phyloP scores from a whole-genome alignment of 1,284 basidiomycete genomes.

The Cutaneotrichosporon arboriforme region DNA sequence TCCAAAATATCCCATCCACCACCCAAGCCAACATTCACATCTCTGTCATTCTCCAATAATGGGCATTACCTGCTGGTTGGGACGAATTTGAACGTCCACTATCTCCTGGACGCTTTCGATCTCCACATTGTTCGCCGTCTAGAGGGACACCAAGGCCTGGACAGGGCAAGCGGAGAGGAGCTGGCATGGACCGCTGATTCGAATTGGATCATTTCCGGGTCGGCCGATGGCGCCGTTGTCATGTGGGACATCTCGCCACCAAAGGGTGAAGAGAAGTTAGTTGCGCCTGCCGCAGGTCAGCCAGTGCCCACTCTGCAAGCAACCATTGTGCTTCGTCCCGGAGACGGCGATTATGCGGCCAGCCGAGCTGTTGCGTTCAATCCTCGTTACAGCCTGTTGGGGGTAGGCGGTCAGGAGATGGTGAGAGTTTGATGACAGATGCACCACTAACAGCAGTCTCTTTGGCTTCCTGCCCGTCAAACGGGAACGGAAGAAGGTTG shows the following conservation, averaged over 20 bases:
- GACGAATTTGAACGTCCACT: conserved; percentile 87
- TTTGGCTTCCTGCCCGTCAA: neutral
- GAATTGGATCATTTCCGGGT: conserved; percentile 68
- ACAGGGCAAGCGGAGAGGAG: conserved; percentile 82
- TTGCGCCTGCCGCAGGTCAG: conserved; percentile 45
- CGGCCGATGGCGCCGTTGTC: conserved; percentile 69
- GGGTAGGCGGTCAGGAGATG: conserved; percentile 74
- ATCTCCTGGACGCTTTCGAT: conserved; percentile 82
- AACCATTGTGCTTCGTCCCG: conserved; percentile 49
- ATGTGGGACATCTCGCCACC: conserved; percentile 65
- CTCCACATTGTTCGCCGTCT: conserved; percentile 74
- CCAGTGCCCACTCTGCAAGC: conserved; percentile 56
- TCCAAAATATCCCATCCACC: conserved; percentile 70
- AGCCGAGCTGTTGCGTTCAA: conserved; percentile 81
- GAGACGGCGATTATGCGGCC: conserved; percentile 65
- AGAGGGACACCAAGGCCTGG: conserved; percentile 72
- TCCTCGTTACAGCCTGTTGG: conserved; percentile 81
- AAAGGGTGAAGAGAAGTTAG: conserved; percentile 9
- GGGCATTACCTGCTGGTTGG: conserved; percentile 87
- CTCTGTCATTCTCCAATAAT: conserved; percentile 80
- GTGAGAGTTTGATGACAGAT: neutral
- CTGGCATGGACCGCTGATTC: conserved; percentile 88
- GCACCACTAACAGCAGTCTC: neutral
- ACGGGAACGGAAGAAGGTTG: neutral
- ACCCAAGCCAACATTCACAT: conserved; percentile 84